Evolutionary conservation across 2,329 filamentous ascomycete genomes (phyloP).

Genomic region (Neofusicoccum parvum): DNA sequence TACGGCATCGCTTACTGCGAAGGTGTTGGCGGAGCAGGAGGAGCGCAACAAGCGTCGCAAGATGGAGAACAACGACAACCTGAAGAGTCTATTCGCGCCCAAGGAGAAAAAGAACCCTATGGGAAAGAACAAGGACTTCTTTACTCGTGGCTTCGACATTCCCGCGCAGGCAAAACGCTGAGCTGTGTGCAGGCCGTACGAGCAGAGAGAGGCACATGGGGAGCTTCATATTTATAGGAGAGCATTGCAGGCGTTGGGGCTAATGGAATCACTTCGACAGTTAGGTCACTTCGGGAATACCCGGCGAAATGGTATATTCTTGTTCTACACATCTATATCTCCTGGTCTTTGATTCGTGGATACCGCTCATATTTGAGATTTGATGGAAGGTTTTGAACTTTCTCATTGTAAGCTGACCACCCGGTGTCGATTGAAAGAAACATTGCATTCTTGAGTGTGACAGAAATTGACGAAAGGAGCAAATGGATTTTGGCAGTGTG

Average conservation of each 20-base stretch:
- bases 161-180: constrained; percentile 22
- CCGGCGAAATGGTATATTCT: constrained; percentile 3
- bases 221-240: not conserved
- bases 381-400: not conserved
- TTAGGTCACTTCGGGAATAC: not conserved
- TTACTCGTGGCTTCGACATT: constrained; percentile 52
- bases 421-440: not conserved
- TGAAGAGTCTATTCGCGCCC: constrained; percentile 51
- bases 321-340: not conserved
- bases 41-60: constrained; percentile 78
- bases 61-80: constrained; percentile 56
- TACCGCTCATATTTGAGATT: not conserved
- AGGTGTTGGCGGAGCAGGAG: constrained; percentile 84
- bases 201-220: no score
- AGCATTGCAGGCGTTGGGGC: constrained; percentile 5
- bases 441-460: no score
- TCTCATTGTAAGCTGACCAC: not conserved
- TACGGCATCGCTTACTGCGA: constrained; percentile 82
- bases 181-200: not conserved
- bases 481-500: not conserved
- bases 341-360: not conserved
- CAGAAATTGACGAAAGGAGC: not conserved
- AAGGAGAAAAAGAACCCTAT: constrained; percentile 37
- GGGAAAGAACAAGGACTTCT: constrained; percentile 50
- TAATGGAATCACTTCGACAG: not conserved